Conservation (phyloP, 257 asterid species). For the Ehretia macrophylla region DNA sequence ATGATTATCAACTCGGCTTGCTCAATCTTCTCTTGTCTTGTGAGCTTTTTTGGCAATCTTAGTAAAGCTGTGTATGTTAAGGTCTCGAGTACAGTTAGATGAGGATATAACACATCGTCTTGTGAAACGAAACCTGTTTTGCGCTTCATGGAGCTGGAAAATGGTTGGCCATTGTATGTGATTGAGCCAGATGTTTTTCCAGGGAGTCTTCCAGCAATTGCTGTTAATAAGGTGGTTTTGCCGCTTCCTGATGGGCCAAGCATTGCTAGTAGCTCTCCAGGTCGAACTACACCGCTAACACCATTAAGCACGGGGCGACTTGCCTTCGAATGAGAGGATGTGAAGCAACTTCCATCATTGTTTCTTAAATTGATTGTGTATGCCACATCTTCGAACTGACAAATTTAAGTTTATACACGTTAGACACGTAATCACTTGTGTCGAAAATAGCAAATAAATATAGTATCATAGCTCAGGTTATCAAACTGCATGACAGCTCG, state of each 20-base stretch:
- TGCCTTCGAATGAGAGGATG: conserved; percentile 38
- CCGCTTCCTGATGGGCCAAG: conserved; percentile 98
- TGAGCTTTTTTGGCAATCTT: conserved; percentile 50
- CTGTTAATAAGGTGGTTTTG: conserved; percentile 73
- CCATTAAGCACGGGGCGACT: conserved; percentile 42
- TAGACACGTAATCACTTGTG: not conserved
- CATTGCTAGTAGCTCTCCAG: conserved; percentile 84
- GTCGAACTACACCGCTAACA: conserved; percentile 57
- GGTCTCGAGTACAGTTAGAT: conserved; percentile 74
- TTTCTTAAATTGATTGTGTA: conserved; percentile 37
- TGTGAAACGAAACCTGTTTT: conserved; percentile 73
- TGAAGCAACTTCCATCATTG: conserved; percentile 18
- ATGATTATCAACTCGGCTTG: conserved; percentile 50
- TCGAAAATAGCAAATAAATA: not conserved
- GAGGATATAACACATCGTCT: conserved; percentile 79
- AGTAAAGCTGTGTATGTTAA: conserved; percentile 64
- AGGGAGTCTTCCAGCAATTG: conserved; percentile 60
- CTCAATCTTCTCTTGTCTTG: conserved; percentile 43
- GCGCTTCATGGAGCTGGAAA: conserved; percentile 46
- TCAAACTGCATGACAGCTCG: not conserved
- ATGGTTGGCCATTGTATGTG: conserved; percentile 52
- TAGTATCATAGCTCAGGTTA: too few relatives aligned
- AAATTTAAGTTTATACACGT: too few relatives aligned
- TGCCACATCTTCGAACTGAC: conserved; percentile 75
- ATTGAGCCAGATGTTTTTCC: conserved; percentile 63